Conservation (phyloP, 768 basidiomycete genomes). For the Ramaria sp. region DNA sequence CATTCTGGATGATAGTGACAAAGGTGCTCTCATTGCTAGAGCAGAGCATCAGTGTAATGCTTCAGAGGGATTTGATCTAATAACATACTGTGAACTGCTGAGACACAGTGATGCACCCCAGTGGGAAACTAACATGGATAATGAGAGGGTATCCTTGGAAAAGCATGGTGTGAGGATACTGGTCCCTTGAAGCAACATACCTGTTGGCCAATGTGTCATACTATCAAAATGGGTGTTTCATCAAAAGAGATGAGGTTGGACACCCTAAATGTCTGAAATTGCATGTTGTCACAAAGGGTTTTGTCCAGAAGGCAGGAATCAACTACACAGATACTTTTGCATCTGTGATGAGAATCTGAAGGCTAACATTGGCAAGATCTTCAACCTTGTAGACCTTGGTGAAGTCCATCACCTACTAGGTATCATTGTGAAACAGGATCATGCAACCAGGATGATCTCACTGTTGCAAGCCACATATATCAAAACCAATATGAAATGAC, state of each 20-base stretch:
- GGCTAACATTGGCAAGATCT: conserved; percentile 14
- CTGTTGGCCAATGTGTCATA: conserved; percentile 16
- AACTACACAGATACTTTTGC: conserved; percentile 17
- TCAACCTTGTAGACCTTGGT: conserved; percentile 13
- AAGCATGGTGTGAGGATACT: conserved; percentile 14
- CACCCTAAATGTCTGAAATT: conserved; percentile 23
- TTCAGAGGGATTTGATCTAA: conserved; percentile 15
- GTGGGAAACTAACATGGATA: conserved; percentile 16
- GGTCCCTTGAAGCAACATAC: conserved; percentile 13
- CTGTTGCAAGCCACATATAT: conserved; percentile 23
- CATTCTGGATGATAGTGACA: neutral
- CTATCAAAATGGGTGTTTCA: conserved; percentile 18
- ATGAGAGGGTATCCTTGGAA: conserved; percentile 14
- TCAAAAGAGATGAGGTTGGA: conserved; percentile 20
- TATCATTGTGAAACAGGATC: conserved; percentile 17
- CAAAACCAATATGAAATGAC: conserved; percentile 17
- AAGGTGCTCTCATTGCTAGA: conserved; percentile 11
- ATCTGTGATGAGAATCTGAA: conserved; percentile 17
- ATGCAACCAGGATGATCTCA: conserved; percentile 9
- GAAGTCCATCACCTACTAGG: conserved; percentile 17
- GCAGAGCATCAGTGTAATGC: neutral
- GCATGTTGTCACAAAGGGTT: conserved; percentile 31
- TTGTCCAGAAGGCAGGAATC: conserved; percentile 27
- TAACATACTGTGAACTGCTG: conserved; percentile 15
- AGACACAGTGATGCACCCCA: conserved; percentile 8